phyloP scores from a whole-genome alignment of 2,329 filamentous ascomycete species.

The Fusarium guadeloupense region DNA sequence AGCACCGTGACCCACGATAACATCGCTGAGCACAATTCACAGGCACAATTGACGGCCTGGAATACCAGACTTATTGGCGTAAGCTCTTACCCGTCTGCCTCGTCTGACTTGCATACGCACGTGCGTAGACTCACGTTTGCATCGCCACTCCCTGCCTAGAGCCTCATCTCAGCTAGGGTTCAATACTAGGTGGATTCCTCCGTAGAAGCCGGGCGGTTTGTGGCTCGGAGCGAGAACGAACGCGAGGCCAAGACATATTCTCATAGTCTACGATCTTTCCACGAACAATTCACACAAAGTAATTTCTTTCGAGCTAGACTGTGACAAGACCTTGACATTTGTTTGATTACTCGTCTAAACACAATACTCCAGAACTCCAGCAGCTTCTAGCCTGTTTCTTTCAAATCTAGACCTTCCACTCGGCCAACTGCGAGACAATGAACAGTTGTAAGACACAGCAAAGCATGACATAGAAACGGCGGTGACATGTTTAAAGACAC shows the following conservation, averaged over 20 bases:
- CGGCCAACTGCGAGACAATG: conserved; percentile 15
- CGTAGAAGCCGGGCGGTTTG: conserved; percentile 27
- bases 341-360: conserved; percentile 6
- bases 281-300: neutral
- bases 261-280: neutral
- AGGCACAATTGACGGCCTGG: conserved; percentile 6
- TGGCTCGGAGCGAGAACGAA: conserved; percentile 7
- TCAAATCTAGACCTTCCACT: conserved; percentile 8
- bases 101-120: conserved; percentile 5
- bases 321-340: conserved; percentile 8
- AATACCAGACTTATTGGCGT: conserved; percentile 2
- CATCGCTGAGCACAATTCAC: conserved; percentile 4
- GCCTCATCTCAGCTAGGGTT: conserved; percentile 1
- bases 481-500: conserved; percentile 28
- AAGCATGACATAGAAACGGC: conserved; percentile 33
- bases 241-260: conserved; percentile 4
- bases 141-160: conserved; percentile 25
- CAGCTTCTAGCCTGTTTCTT: conserved; percentile 20
- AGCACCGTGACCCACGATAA: neutral
- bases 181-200: conserved; percentile 20
- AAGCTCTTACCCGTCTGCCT: conserved; percentile 17
- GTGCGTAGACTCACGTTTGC: neutral
- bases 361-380: conserved; percentile 17
- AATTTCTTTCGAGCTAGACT: conserved; percentile 1
- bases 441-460: conserved; percentile 26